Percentiles rank a stretch among this genome's conserved stretches.
phyloP scores from a whole-genome alignment of 2,329 filamentous ascomycete species.

The Botryosphaeria dothidea region DNA sequence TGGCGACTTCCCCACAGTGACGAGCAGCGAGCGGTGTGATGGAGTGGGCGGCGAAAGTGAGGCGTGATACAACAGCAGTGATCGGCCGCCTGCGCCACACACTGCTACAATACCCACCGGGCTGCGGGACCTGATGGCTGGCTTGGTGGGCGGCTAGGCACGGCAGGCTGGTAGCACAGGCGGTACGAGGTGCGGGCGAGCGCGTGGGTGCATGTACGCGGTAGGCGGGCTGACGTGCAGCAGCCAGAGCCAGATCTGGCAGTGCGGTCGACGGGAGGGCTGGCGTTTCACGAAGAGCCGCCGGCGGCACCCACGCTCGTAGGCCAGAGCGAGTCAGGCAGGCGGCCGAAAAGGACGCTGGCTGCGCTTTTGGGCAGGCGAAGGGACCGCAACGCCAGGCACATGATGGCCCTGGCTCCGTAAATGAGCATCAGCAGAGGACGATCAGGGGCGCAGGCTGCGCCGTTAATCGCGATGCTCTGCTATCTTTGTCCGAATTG shows the following conservation, averaged over 20 bases:
- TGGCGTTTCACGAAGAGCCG: constrained; percentile 7
- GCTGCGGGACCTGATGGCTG: no score
- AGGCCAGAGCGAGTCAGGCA: background rate
- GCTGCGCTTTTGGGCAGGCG: background rate
- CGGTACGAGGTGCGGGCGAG: background rate
- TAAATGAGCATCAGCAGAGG: constrained; percentile 15
- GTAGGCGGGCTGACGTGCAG: constrained; percentile 9
- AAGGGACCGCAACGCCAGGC: background rate
- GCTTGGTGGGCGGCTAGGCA: background rate
- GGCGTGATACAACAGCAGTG: background rate
- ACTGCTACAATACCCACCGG: background rate
- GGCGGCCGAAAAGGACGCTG: background rate
- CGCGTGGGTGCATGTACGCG: constrained; percentile 3
- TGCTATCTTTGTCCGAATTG: background rate
- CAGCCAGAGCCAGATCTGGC: background rate
- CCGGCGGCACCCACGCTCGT: background rate
- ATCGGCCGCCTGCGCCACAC: background rate
- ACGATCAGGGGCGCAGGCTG: constrained; percentile 13
- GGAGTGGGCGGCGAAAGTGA: background rate
- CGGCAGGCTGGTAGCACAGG: background rate
- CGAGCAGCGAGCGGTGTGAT: constrained; percentile 1
- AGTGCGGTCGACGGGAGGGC: background rate
- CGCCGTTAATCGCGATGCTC: constrained; percentile 7
- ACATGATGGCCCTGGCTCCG: background rate
- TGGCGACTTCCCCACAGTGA: constrained; percentile 2